Percentiles rank a stretch among this genome's conserved stretches.
phyloP scores from a whole-genome alignment of 495 filamentous ascomycete species.

The Barbatosphaeria neglecta region DNA sequence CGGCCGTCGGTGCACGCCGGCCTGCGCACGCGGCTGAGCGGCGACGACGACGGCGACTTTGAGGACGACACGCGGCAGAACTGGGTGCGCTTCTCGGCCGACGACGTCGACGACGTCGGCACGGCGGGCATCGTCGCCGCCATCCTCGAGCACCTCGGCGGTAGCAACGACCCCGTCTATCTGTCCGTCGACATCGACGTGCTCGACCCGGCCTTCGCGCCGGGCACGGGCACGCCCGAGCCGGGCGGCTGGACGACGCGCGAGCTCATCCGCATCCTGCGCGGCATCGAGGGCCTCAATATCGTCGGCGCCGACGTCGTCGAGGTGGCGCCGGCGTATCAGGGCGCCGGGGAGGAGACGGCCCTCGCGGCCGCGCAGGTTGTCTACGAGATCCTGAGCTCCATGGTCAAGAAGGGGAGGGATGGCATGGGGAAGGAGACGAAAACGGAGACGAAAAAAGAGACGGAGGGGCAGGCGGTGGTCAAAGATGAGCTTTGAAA shows the following conservation, averaged over 20 bases:
- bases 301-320: slow-evolving; percentile 69
- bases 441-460: slow-evolving; percentile 4
- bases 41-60: slow-evolving; percentile 53
- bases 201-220: slow-evolving; percentile 58
- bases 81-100: slow-evolving; percentile 52
- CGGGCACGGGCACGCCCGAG: slow-evolving; percentile 65
- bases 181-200: slow-evolving; percentile 69
- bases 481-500: slow-evolving; percentile 23
- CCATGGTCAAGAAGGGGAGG: slow-evolving; percentile 55
- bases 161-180: slow-evolving; percentile 49
- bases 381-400: slow-evolving; percentile 70
- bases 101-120: slow-evolving; percentile 62
- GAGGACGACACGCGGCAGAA: slow-evolving; percentile 51
- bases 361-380: slow-evolving; percentile 75
- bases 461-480: slow-evolving; percentile 1
- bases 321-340: slow-evolving; percentile 79
- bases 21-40: slow-evolving; percentile 59
- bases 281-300: slow-evolving; percentile 59
- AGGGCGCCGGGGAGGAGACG: slow-evolving; percentile 72
- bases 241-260: slow-evolving; percentile 64
- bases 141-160: slow-evolving; percentile 46
- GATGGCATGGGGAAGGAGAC: slow-evolving; percentile 24
- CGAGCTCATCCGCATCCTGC: slow-evolving; percentile 58
- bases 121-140: slow-evolving; percentile 42
- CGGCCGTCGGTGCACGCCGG: slow-evolving; percentile 65